A percentile compares a stretch with the other conserved stretches of the same genome.
Evolutionary conservation across 306 rosid species (phyloP).

Genomic region (Arachis stenosperma): DNA sequence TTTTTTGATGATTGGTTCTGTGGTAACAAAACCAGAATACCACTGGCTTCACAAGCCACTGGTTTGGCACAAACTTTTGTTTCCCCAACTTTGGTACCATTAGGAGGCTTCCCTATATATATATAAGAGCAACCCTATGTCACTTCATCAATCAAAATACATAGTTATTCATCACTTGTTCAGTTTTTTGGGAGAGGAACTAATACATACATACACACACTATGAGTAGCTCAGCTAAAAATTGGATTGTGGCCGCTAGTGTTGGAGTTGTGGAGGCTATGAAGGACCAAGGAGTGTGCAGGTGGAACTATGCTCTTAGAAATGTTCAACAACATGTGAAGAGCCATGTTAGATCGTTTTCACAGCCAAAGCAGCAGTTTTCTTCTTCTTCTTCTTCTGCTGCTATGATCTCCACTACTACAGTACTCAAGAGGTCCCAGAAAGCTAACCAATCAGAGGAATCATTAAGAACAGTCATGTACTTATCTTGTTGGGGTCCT

Average conservation of each 20-base stretch:
- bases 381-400: constrained; percentile 46
- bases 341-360: constrained; percentile 39
- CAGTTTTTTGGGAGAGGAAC: background rate
- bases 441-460: constrained; percentile 56
- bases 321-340: constrained; percentile 46
- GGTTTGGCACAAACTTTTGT: background rate
- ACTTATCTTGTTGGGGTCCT: constrained; percentile 56
- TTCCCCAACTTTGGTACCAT: background rate
- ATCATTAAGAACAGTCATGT: constrained; percentile 65
- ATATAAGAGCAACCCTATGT: background rate
- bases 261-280: constrained; percentile 51
- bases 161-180: background rate
- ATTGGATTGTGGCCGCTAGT: constrained; percentile 46
- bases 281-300: constrained; percentile 70
- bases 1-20: too few species aligned
- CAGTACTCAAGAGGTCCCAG: constrained; percentile 32
- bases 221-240: constrained; percentile 41
- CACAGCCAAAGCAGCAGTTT: constrained; percentile 42
- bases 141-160: background rate
- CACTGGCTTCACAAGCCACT: background rate
- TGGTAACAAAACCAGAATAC: background rate
- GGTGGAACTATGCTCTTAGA: constrained; percentile 50
- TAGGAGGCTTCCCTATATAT: background rate
- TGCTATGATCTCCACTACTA: constrained; percentile 37
- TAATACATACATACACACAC: background rate